Evolutionary conservation across 345 rosid species (phyloP).

Genomic region (Camelina sativa): DNA sequence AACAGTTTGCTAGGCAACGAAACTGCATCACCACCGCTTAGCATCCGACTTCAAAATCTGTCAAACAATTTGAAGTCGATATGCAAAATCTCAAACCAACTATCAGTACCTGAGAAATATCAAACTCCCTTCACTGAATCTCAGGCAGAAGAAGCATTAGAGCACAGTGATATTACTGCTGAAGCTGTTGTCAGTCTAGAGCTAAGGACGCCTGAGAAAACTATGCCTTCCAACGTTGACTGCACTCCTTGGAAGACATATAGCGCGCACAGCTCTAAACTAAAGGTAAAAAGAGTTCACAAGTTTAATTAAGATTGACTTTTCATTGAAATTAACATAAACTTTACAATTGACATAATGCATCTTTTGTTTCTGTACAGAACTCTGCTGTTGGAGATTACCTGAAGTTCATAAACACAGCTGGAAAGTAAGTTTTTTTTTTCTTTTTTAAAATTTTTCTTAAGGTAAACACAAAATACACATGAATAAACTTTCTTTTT

Average conservation of each 20-base stretch:
- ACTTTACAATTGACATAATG: not conserved
- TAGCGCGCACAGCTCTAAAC: constrained; percentile 48
- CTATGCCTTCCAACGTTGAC: constrained; percentile 31
- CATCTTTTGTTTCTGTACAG: constrained; percentile 43
- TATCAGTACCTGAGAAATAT: constrained; percentile 38
- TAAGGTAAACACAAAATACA: not conserved
- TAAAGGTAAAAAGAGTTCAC: constrained; percentile 53
- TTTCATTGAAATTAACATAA: not conserved
- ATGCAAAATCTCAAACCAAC: constrained; percentile 42
- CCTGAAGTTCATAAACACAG: constrained; percentile 66
- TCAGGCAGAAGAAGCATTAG: constrained; percentile 19
- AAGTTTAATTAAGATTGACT: not conserved
- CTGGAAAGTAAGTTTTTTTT: constrained; percentile 60
- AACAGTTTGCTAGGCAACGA: constrained; percentile 35
- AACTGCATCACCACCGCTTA: constrained; percentile 60
- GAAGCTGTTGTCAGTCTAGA: constrained; percentile 43
- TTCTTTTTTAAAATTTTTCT: not conserved
- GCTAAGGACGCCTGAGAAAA: constrained; percentile 58
- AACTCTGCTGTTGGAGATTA: constrained; percentile 62
- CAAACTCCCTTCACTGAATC: constrained; percentile 13
- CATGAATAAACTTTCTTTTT: constrained; percentile 7
- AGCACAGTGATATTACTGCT: constrained; percentile 6
- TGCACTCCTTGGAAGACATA: constrained; percentile 59
- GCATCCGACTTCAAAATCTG: constrained; percentile 56
- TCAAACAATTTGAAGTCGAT: constrained; percentile 61